Conservation (phyloP, 169 alveolate genomes). For the Plasmodium knowlesi region DNA sequence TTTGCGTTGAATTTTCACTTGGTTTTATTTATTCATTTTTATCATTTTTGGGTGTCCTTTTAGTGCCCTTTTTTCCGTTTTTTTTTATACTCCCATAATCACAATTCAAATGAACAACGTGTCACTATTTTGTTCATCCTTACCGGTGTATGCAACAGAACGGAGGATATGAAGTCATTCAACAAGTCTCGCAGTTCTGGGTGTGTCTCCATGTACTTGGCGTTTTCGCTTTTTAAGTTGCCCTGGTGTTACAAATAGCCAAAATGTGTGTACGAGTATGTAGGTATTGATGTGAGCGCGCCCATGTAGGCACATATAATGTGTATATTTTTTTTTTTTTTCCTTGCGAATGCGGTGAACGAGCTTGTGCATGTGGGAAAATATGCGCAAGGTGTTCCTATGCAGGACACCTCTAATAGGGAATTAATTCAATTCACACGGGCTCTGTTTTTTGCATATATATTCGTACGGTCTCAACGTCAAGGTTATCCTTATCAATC, state of each 20-base stretch:
- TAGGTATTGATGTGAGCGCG: not conserved
- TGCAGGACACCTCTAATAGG: not conserved
- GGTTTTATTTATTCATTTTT: not conserved
- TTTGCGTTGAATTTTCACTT: not conserved
- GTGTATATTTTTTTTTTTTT: not conserved
- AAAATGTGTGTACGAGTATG: not conserved
- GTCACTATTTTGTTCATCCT: not conserved
- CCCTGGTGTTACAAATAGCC: slow-evolving; percentile 11
- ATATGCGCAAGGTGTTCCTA: not conserved
- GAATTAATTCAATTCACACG: not conserved
- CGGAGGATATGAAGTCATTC: slow-evolving; percentile 68
- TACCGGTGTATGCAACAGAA: slow-evolving; percentile 72
- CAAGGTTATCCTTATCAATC: slow-evolving; percentile 61
- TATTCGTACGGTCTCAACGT: slow-evolving; percentile 49
- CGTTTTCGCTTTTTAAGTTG: slow-evolving; percentile 62
- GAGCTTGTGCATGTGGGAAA: not conserved
- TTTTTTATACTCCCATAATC: not conserved
- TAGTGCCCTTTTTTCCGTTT: not conserved
- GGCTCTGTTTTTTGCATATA: not conserved
- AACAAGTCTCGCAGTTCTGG: slow-evolving; percentile 61
- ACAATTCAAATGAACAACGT: not conserved
- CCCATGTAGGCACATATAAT: not conserved
- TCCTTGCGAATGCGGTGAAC: not conserved
- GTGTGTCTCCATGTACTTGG: slow-evolving; percentile 61
- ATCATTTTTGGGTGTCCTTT: not conserved